Evolutionary conservation across 768 basidiomycete species (phyloP).

Genomic region (Calocybe cyanea): DNA sequence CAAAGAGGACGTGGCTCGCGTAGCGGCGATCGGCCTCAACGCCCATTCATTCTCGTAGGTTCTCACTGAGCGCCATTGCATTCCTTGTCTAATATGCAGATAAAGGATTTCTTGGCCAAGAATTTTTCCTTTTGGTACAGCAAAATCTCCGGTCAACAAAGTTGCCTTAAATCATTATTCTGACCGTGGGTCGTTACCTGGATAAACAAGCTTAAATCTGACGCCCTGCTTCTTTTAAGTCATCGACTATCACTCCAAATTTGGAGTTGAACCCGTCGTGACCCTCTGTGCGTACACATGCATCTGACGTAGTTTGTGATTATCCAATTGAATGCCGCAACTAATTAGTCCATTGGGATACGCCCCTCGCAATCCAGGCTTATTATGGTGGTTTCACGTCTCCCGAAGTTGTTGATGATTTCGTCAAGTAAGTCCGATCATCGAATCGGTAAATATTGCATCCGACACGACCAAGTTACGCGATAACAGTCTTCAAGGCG

Average conservation of each 20-base stretch:
- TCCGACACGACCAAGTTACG: conserved; percentile 30
- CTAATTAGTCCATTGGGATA: conserved; percentile 44
- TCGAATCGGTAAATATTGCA: neutral
- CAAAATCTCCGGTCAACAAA: conserved; percentile 47
- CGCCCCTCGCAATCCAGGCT: conserved; percentile 41
- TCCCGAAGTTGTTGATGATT: conserved; percentile 43
- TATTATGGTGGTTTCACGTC: conserved; percentile 50
- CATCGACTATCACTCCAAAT: conserved; percentile 39
- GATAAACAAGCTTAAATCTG: neutral
- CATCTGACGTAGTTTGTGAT: too few relatives aligned
- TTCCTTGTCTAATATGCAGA: neutral
- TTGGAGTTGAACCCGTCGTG: conserved; percentile 41
- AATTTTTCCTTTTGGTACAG: conserved; percentile 46
- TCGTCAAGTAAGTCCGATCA: conserved; percentile 32
- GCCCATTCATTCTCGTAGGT: conserved; percentile 50
- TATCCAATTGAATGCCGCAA: neutral
- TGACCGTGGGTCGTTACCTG: conserved; percentile 28
- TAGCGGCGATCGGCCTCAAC: conserved; percentile 45
- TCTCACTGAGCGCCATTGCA: neutral
- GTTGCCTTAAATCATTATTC: conserved; percentile 42
- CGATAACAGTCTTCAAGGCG: conserved; percentile 44
- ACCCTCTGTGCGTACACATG: conserved; percentile 40
- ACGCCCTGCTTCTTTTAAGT: conserved; percentile 21
- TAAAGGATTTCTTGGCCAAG: conserved; percentile 49
- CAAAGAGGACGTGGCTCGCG: conserved; percentile 48